Base-by-base conservation (phyloP, 148 eudicot genomes). In the Heliosperma pusillum region DNA sequence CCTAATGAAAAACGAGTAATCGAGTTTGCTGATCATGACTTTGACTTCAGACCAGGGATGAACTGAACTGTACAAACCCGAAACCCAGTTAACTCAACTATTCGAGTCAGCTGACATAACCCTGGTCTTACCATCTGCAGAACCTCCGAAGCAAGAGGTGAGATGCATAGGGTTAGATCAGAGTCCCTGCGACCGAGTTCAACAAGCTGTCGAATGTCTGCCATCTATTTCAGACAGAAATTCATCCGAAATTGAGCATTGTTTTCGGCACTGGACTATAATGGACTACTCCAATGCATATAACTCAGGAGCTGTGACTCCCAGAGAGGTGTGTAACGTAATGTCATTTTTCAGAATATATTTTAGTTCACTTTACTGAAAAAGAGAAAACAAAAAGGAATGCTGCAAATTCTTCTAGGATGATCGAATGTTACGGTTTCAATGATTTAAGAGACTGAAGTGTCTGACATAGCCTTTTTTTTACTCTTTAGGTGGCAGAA, bases 211-310 rank as follows among this genome's bases (percentile, higher is more conserved):
- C 44, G 86, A 88, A 63, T 91, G 96, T 77, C 82, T 94, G 60
- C 80, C 81, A 72, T 80, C 77, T 24, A 71, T 80, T 56, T 66
- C 80, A 17, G 87, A 70, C 62, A 76, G 25, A 63, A 75, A 10
- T 62, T 61, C 30, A 7, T 57, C 36, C 20, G 83, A 36, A 79
- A 64, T 82, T 69, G 75, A 87, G 47, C 76, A 73, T 63, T 56
- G 82, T 80, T 91, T 94, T 74, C 78, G 60, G 20, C 86, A 88
- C 17, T 84, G 96, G 92, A 92, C 96, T 45, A 85, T 92, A 75
- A 36, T 86, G 83, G 98, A 94, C 72, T 94, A 90, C 74, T 85
- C 97, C 62, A 85, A 71, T 80, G 98, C 97, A 30, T 94, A 88
- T 75, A 77, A 47, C 33, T 90, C 93, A 24, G 82, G 89, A 80